Evolutionary conservation across 768 basidiomycete species (phyloP), one percentile per base, ranked within the genome.

Genomic region (Thelephora aurantiotincta): DNA sequence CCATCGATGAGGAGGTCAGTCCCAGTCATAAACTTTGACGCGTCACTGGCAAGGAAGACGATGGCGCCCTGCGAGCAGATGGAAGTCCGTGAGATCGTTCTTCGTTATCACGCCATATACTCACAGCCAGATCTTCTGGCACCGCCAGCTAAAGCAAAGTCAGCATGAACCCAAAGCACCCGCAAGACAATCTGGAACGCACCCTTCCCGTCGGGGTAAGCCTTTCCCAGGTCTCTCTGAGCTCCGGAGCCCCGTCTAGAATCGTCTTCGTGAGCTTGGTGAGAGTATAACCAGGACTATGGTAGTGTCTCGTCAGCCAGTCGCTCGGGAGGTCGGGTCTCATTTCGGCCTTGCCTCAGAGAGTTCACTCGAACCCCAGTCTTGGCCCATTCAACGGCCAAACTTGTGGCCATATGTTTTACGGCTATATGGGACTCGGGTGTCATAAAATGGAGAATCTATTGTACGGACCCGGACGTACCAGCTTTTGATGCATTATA

Each of bases 401-500:
- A 71, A 54, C 83, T 88, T 1, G 86, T 70, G 11, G 90, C 90
- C 88, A 97, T 88, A 58, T 97, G 93, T 55, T 84, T 82, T 33
- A 97, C 92, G 43, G 92, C 83, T 84, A 50, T n/a, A 49, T 33
- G 45, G 35, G 33, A 48, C n/a, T n/a, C 49, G n/a, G 48, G 22
- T 20, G 35, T 34, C 6, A 35, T 11, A 16, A 33, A 11, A 13
- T 2, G 43, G 23, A 22, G 38, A 7, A 3, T 14, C n/a, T 12
- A 16, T 41, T 11, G 11, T 18, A 11, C n/a, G 16, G 13, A 14
- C 71, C 11, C n/a, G 16, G 13, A 14, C 71, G 56, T 55, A 80
- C 82, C 88, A 33, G 89, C 89, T 69, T 93, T 97, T 16, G 91
- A 93, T 7, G 88, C 86, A 63, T 97, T 98, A 63, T 98, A 98